Conservation (phyloP, 306 rosid species). For the Corylus americana region DNA sequence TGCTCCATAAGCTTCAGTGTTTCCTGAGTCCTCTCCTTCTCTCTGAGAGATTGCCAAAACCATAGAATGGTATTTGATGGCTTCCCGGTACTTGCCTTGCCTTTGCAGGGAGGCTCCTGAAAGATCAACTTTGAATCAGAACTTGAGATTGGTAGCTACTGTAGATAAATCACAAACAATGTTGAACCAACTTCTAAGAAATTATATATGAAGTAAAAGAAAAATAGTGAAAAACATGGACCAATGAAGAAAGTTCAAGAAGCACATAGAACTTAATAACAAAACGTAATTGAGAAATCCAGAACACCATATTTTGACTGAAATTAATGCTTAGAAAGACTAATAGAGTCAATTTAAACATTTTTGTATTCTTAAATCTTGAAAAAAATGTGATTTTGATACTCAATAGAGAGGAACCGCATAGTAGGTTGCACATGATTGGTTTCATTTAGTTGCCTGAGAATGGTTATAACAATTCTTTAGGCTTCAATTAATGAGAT, state of each 20-base stretch:
- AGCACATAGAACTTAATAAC: neutral
- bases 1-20: conserved; percentile 93
- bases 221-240: neutral
- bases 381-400: neutral
- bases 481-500: neutral
- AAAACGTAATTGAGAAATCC: neutral
- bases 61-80: conserved; percentile 81
- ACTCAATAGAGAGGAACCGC: neutral
- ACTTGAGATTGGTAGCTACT: neutral
- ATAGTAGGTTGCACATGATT: neutral
- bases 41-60: conserved; percentile 78
- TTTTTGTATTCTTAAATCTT: neutral
- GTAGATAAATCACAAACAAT: neutral
- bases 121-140: conserved; percentile 11
- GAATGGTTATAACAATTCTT: neutral
- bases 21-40: conserved; percentile 88
- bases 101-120: conserved; percentile 95
- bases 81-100: conserved; percentile 81
- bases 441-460: neutral
- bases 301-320: neutral
- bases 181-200: neutral
- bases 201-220: neutral
- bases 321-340: neutral
- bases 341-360: neutral
- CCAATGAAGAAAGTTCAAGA: neutral